These are phyloP conservation scores for Cylindrotheca fusiformis DNA, from an alignment of 108 stramenopile species.

Conservation along the genomic window DNA sequence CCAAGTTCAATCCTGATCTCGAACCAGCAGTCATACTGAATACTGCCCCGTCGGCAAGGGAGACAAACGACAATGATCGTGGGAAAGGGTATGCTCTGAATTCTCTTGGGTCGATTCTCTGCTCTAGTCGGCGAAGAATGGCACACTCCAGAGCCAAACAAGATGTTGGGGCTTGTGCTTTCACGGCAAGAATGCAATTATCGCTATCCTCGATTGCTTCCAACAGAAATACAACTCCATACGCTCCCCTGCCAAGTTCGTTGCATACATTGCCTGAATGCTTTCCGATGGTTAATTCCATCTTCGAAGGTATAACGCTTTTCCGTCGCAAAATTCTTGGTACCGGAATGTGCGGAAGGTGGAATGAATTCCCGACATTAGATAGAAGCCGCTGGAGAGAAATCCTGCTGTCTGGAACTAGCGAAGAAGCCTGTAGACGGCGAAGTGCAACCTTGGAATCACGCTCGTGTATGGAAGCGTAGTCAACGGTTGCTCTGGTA, in stretches of 20 bases:
- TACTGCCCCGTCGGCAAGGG: conserved; percentile 64
- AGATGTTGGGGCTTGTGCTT: conserved; percentile 71
- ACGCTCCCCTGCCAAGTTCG: conserved; percentile 74
- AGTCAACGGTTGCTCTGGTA: conserved; percentile 15
- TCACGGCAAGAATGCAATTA: conserved; percentile 54
- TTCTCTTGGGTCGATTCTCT: conserved; percentile 21
- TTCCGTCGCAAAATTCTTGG: conserved; percentile 27
- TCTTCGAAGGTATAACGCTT: conserved; percentile 25
- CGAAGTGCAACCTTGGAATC: conserved; percentile 12
- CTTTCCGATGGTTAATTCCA: conserved; percentile 44
- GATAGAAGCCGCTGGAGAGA: conserved; percentile 12
- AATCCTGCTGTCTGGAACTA: conserved; percentile 6
- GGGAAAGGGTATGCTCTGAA: conserved; percentile 55
- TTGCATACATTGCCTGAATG: conserved; percentile 36
- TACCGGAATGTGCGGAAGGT: conserved; percentile 20
- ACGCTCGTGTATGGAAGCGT: conserved; percentile 6
- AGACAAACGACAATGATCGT: conserved; percentile 49
- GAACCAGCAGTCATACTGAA: conserved; percentile 78
- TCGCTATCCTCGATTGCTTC: conserved; percentile 6
- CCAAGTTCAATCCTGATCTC: conserved; percentile 61
- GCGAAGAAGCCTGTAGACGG: conserved; percentile 13
- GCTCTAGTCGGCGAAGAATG: conserved; percentile 39
- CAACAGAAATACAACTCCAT: conserved; percentile 65
- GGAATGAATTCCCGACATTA: conserved; percentile 17
- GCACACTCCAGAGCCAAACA: conserved; percentile 72